These are phyloP conservation scores for Cryptosporidium tyzzeri DNA, from an alignment of 169 alveolate genomes.

Conservation along the genomic window DNA sequence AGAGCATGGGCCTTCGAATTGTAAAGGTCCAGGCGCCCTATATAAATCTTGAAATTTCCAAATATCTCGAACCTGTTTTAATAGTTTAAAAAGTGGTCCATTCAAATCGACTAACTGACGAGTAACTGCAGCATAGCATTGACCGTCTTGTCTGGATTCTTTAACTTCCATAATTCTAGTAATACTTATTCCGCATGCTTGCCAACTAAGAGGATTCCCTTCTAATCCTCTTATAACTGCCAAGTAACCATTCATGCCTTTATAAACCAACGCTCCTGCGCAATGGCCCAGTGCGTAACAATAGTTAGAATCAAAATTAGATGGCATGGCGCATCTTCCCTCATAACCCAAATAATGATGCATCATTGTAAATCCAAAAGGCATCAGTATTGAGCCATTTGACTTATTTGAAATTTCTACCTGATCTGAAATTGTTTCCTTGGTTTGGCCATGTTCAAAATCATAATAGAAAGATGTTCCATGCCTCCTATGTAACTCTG, in stretches of 20 bases:
- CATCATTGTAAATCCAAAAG: constrained; percentile 79
- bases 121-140: constrained; percentile 89
- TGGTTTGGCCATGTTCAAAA: constrained; percentile 63
- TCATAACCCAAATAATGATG: constrained; percentile 98
- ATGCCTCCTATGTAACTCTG: constrained; percentile 80
- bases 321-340: constrained; percentile 98
- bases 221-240: constrained; percentile 90
- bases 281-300: constrained; percentile 97
- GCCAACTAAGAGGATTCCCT: constrained; percentile 79
- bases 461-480: constrained; percentile 68
- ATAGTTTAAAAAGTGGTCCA: constrained; percentile 91
- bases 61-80: constrained; percentile 89
- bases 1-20: constrained; percentile 89
- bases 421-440: constrained; percentile 34
- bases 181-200: constrained; percentile 86
- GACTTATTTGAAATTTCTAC: constrained; percentile 40
- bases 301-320: constrained; percentile 96
- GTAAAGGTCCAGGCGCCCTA: constrained; percentile 97
- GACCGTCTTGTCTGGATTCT: constrained; percentile 77
- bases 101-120: constrained; percentile 94
- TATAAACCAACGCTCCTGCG: constrained; percentile 92
- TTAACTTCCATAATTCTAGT: constrained; percentile 84
- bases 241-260: constrained; percentile 94
- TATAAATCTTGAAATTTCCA: constrained; percentile 95
- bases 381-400: constrained; percentile 34